Conservation (phyloP, 1,284 basidiomycete species). For the Sanghuangporus weigelae region DNA sequence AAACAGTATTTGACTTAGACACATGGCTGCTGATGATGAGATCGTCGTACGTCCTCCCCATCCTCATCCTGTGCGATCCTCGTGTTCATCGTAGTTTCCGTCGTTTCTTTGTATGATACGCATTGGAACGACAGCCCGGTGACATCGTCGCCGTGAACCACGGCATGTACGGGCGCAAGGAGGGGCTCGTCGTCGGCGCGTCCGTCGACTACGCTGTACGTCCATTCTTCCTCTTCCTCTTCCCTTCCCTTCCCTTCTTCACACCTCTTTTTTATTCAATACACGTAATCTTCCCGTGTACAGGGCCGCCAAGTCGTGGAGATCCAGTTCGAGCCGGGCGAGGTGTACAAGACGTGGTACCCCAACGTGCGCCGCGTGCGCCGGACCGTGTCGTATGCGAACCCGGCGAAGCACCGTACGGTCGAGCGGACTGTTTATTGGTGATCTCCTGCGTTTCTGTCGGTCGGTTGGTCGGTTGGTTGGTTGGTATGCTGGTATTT, state of each 20-base stretch:
- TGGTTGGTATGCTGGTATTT: too few relatives aligned
- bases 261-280: background rate
- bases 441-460: constrained; percentile 12
- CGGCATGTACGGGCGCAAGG: constrained; percentile 52
- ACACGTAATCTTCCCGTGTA: constrained; percentile 9
- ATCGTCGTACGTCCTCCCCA: constrained; percentile 29
- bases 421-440: constrained; percentile 18
- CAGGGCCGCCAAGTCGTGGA: constrained; percentile 69
- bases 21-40: constrained; percentile 20
- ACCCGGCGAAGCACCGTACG: constrained; percentile 13
- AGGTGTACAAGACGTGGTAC: constrained; percentile 68
- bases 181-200: constrained; percentile 72
- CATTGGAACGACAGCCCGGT: constrained; percentile 49
- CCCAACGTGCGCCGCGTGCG: constrained; percentile 17
- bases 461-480: too few relatives aligned
- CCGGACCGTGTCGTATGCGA: constrained; percentile 15
- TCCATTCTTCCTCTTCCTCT: constrained; percentile 18
- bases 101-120: background rate
- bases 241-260: background rate
- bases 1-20: background rate
- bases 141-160: constrained; percentile 74
- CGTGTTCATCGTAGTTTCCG: background rate
- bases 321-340: constrained; percentile 65
- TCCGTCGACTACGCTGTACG: constrained; percentile 64
- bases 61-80: too few relatives aligned